Conservation (phyloP, 2,329 filamentous ascomycete genomes). For the Diaporthe ampelina region DNA sequence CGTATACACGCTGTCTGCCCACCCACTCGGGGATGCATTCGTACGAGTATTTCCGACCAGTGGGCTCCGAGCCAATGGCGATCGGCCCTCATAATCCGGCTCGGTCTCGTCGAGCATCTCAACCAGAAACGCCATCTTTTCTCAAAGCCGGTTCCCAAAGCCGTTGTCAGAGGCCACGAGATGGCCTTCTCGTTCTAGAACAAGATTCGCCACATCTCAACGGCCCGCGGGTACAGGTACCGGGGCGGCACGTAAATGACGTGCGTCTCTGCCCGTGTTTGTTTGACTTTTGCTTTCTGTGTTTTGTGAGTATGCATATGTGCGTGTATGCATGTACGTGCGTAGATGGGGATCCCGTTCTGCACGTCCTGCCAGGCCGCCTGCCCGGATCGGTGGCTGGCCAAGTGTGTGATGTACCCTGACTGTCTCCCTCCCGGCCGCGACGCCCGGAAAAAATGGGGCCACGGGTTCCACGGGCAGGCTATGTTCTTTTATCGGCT, state of each 20-base stretch:
- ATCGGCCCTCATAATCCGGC: neutral
- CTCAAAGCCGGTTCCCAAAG: neutral
- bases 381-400: neutral
- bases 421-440: neutral
- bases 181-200: neutral
- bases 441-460: neutral
- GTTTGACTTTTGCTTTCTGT: neutral
- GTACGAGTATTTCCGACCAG: neutral
- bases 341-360: conserved; percentile 19
- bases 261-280: neutral
- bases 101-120: neutral
- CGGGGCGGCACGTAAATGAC: conserved; percentile 3
- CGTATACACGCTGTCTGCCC: neutral
- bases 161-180: no score
- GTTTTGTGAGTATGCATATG: neutral
- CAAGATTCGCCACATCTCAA: no score
- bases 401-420: neutral
- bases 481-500: neutral
- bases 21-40: neutral
- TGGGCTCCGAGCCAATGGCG: neutral
- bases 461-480: neutral
- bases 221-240: neutral
- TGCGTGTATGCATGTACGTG: neutral
- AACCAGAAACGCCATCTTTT: neutral
- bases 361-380: neutral